Base-by-base conservation (phyloP, 176 grass and related monocot genomes). In the Bromus sterilis region DNA sequence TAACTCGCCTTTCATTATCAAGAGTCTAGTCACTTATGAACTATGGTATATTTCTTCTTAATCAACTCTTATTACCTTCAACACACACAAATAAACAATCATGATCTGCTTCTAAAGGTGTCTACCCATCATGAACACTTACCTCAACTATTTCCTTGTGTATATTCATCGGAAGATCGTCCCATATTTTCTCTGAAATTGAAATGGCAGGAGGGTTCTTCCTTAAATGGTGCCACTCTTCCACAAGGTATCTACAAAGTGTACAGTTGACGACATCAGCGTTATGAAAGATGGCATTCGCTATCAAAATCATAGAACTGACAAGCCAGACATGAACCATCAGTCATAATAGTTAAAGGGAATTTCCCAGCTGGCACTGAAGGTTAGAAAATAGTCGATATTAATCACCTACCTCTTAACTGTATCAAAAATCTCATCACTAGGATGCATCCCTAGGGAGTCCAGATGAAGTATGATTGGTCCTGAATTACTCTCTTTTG, bases 381-480 rank as follows among this genome's bases (percentile, higher is more conserved):
- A 66, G 21, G 40, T 20, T 55, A 41, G 43, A 33, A 56, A 53
- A 61, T 49, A 71, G 9, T 21, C 61, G 24, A 70, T 9, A 78
- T 86, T 75, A 23, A 26, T 56, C 57, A 57, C 66, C 78, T 32
- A 91, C 96, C 82, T 71, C 28, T 56, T 67, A 79, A 95, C 58
- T 35, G 49, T 86, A 28, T 65, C 33, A 85, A 93, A 91, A 78
- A 95, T 89, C 40, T 65, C 28, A 60, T 31, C 8, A 35, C 92
- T 98, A 12, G 25, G 63, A 69, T 98, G 95, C 43, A 92, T 80
- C 31, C 76, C 89, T 56, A 98, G 66, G 15, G 95, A 98, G 70
- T 98, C 95, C 49, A 98, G 81, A 83, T 98, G 95, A 90, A 98
- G 89, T 73, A 98, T 78, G 40, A 89, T 81, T 35, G 89, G 95